Evolutionary conservation across 202 grass and related monocot species (phyloP).

Genomic region (Elaeis oleifera): DNA sequence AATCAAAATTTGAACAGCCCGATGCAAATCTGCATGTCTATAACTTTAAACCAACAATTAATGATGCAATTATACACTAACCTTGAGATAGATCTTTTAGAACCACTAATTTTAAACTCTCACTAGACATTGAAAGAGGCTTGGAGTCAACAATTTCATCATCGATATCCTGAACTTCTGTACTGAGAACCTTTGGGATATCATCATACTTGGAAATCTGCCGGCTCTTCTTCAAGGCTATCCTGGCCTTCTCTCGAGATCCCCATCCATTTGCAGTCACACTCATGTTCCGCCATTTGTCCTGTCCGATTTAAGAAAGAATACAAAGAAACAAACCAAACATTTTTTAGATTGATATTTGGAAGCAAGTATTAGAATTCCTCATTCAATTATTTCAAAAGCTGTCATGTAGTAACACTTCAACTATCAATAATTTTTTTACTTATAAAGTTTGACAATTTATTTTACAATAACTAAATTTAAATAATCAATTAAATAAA

Average conservation of each 20-base stretch:
- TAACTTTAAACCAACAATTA: too few species aligned
- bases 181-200: conserved; percentile 16
- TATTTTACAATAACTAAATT: too few species aligned
- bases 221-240: conserved; percentile 30
- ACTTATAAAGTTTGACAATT: too few species aligned
- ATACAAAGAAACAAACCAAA: too few species aligned
- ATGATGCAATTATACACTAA: conserved; percentile 6
- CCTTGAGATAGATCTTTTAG: conserved; percentile 48
- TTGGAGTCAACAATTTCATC: conserved; percentile 41
- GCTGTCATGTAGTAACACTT: too few species aligned
- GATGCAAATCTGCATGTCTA: too few species aligned
- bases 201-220: conserved; percentile 30
- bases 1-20: too few species aligned
- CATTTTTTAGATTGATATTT: too few species aligned
- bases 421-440: too few species aligned
- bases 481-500: not conserved
- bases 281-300: conserved; percentile 82
- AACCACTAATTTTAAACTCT: conserved; percentile 23
- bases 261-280: conserved; percentile 29
- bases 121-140: conserved; percentile 29
- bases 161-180: conserved; percentile 29
- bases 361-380: too few species aligned
- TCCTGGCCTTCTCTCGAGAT: conserved; percentile 41
- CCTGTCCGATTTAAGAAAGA: conserved; percentile 31
- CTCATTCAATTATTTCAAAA: too few species aligned